Evolutionary conservation across 2,329 filamentous ascomycete genomes (phyloP).

Genomic region (Westerdykella aurantiaca): DNA sequence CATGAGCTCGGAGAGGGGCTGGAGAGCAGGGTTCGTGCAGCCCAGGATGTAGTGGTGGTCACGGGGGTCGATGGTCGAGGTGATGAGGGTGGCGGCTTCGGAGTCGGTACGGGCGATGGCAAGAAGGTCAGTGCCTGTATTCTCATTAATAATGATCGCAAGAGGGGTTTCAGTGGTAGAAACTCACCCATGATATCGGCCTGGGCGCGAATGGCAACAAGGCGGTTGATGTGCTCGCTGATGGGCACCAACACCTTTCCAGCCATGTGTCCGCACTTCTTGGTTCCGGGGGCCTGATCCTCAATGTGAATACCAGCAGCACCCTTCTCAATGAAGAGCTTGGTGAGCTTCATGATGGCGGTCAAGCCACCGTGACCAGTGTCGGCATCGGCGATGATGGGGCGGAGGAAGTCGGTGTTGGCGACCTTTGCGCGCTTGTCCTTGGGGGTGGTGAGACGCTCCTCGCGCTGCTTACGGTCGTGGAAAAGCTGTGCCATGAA

Average conservation of each 20-base stretch:
- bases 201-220: slow-evolving; percentile 94
- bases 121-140: slow-evolving; percentile 69
- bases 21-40: slow-evolving; percentile 74
- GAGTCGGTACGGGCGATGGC: slow-evolving; percentile 93
- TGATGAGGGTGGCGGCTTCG: slow-evolving; percentile 95
- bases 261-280: slow-evolving; percentile 99
- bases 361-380: slow-evolving; percentile 95
- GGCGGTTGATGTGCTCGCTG: slow-evolving; percentile 94
- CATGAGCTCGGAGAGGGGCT: slow-evolving; percentile 89
- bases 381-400: slow-evolving; percentile 94
- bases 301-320: slow-evolving; percentile 98
- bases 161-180: background rate
- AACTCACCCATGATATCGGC: slow-evolving; percentile 89
- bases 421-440: slow-evolving; percentile 64
- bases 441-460: slow-evolving; percentile 73
- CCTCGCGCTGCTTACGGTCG: slow-evolving; percentile 96
- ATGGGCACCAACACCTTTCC: slow-evolving; percentile 97
- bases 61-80: slow-evolving; percentile 88
- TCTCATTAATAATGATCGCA: background rate
- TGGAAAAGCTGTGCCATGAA: slow-evolving; percentile 99
- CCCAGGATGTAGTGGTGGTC: slow-evolving; percentile 94
- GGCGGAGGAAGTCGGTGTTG: slow-evolving; percentile 89
- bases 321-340: slow-evolving; percentile 93
- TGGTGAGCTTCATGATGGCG: slow-evolving; percentile 99
- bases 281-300: slow-evolving; percentile 95